phyloP scores from a whole-genome alignment of 1,284 basidiomycete genomes.

The Chalciporus sp. region DNA sequence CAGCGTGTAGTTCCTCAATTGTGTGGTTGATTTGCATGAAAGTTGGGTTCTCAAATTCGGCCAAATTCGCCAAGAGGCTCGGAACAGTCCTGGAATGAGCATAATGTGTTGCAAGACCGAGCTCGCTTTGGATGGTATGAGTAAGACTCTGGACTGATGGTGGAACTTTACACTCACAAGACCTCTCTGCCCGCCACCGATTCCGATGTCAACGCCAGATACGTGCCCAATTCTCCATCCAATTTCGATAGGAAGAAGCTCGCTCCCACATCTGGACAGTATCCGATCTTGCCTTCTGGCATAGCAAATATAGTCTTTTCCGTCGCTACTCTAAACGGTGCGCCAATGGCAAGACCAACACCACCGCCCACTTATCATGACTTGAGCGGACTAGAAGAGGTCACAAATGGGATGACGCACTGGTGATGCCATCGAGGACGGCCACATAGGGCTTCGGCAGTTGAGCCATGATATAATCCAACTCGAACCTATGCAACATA shows the following conservation, averaged over 20 bases:
- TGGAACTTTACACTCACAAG: slow-evolving; percentile 60
- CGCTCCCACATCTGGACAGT: slow-evolving; percentile 90
- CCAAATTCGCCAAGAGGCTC: slow-evolving; percentile 63
- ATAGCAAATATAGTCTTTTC: slow-evolving; percentile 94
- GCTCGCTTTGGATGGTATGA: slow-evolving; percentile 56
- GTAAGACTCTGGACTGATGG: slow-evolving; percentile 7
- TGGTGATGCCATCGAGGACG: slow-evolving; percentile 89
- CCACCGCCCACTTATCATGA: slow-evolving; percentile 87
- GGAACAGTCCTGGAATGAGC: slow-evolving; percentile 77
- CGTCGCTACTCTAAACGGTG: slow-evolving; percentile 91
- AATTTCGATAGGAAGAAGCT: slow-evolving; percentile 88
- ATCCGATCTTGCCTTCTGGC: slow-evolving; percentile 95
- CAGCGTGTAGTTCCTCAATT: slow-evolving; percentile 70
- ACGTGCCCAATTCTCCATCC: slow-evolving; percentile 92
- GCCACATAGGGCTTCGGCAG: slow-evolving; percentile 87
- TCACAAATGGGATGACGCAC: slow-evolving; percentile 51
- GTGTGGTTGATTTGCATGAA: slow-evolving; percentile 52
- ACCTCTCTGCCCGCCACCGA: slow-evolving; percentile 75
- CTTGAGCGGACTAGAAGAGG: slow-evolving; percentile 15
- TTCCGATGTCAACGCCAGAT: slow-evolving; percentile 89
- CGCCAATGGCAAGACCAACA: slow-evolving; percentile 87
- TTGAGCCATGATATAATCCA: slow-evolving; percentile 84
- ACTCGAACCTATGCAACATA: slow-evolving; percentile 67
- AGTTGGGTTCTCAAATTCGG: slow-evolving; percentile 58
- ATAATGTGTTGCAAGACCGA: slow-evolving; percentile 91